A percentile compares a stretch with the other conserved stretches of the same genome.
Conservation (phyloP, 768 basidiomycete species). For the Termitomyces heimii region DNA sequence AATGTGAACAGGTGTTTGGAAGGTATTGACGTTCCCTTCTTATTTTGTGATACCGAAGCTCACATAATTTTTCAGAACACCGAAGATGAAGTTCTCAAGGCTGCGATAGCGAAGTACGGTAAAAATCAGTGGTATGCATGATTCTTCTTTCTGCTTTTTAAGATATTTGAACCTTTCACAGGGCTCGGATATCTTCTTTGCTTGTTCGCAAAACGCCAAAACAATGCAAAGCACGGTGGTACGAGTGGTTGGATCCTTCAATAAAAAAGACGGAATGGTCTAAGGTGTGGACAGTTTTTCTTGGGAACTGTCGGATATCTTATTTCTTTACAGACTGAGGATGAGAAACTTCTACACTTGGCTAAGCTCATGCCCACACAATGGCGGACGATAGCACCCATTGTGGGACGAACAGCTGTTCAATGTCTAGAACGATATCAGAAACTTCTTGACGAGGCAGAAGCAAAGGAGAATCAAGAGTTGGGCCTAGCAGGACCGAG, state of each 20-base stretch:
- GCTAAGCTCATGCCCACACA: conserved; percentile 99
- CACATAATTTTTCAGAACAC: conserved; percentile 56
- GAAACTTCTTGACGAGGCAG: conserved; percentile 94
- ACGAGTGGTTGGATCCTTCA: conserved; percentile 98
- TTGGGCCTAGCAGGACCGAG: conserved; percentile 84
- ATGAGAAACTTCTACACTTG: conserved; percentile 95
- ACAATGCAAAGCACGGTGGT: conserved; percentile 99
- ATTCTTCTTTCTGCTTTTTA: background rate
- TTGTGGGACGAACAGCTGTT: conserved; percentile 95
- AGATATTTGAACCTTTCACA: conserved; percentile 19
- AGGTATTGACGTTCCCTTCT: conserved; percentile 36
- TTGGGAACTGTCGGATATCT: background rate
- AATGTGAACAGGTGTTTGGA: conserved; percentile 61
- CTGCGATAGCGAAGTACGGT: conserved; percentile 96
- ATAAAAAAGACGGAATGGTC: conserved; percentile 99
- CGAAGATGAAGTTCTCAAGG: conserved; percentile 98
- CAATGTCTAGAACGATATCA: conserved; percentile 99
- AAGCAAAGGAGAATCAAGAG: conserved; percentile 94
- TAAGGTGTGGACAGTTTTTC: conserved; percentile 49
- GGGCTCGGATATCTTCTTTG: conserved; percentile 97
- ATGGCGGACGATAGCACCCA: conserved; percentile 98
- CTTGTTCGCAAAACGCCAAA: conserved; percentile 98
- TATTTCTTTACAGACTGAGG: conserved; percentile 67
- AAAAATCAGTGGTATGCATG: conserved; percentile 82
- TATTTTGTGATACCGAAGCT: background rate